Evolutionary conservation across 2,329 filamentous ascomycete genomes (phyloP).

Genomic region (Aspergillus texensis): DNA sequence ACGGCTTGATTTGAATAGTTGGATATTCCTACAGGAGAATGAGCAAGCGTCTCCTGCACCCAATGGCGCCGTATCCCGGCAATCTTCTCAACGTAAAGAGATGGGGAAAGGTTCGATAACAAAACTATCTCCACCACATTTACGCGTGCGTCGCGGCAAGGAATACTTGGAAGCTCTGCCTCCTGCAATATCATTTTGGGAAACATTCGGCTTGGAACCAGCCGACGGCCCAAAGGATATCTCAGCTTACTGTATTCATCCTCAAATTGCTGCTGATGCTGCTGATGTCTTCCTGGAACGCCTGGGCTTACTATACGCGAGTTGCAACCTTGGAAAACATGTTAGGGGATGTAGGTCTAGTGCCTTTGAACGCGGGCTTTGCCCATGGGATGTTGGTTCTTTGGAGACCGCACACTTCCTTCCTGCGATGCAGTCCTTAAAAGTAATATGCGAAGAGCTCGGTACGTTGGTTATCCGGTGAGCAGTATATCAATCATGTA

Average conservation of each 20-base stretch:
- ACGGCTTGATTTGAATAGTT: constrained; percentile 41
- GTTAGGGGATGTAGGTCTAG: constrained; percentile 44
- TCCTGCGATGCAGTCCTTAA: constrained; percentile 39
- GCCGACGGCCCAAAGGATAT: constrained; percentile 59
- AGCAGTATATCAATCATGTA: not conserved
- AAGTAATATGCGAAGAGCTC: constrained; percentile 38
- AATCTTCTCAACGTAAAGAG: constrained; percentile 30
- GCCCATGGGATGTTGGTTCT: constrained; percentile 37
- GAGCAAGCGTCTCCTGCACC: constrained; percentile 16
- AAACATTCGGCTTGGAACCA: constrained; percentile 61
- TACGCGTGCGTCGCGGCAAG: constrained; percentile 58
- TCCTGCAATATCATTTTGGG: constrained; percentile 62
- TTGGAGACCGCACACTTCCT: constrained; percentile 32
- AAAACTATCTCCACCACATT: constrained; percentile 53
- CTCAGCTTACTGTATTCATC: constrained; percentile 60
- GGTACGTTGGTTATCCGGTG: constrained; percentile 30
- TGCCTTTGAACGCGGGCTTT: constrained; percentile 41
- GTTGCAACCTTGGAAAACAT: constrained; percentile 60
- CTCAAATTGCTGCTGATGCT: constrained; percentile 49
- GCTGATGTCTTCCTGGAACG: constrained; percentile 56
- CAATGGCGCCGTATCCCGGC: constrained; percentile 19
- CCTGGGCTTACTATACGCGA: constrained; percentile 58
- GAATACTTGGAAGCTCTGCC: constrained; percentile 58
- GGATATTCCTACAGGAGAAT: constrained; percentile 36
- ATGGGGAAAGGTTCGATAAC: constrained; percentile 38